These are phyloP conservation scores for Teunomyces panamensis DNA, from an alignment of 805 yeast genomes.

Conservation along the genomic window DNA sequence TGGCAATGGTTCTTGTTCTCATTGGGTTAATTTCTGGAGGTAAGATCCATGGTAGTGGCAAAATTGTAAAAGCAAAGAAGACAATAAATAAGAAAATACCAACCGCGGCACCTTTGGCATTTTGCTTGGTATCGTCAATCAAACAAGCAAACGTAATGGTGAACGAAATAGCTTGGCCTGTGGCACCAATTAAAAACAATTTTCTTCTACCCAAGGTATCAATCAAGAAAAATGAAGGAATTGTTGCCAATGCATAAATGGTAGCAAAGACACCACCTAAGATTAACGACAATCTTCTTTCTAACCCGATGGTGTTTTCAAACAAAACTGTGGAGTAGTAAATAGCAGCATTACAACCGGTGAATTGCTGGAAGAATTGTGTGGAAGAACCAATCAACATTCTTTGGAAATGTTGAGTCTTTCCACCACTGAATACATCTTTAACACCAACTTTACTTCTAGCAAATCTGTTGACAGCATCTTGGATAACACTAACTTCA, in stretches of 20 bases:
- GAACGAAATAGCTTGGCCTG: constrained; percentile 30
- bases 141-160: constrained; percentile 25
- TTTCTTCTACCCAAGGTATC: constrained; percentile 35
- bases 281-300: constrained; percentile 20
- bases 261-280: constrained; percentile 31
- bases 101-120: constrained; percentile 31
- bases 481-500: constrained; percentile 20
- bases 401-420: constrained; percentile 24
- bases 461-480: constrained; percentile 17
- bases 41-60: constrained; percentile 37
- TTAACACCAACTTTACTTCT: constrained; percentile 21
- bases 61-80: constrained; percentile 31
- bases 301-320: constrained; percentile 24
- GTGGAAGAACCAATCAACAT: constrained; percentile 23
- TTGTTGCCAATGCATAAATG: constrained; percentile 28
- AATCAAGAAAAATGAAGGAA: constrained; percentile 32
- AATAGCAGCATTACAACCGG: constrained; percentile 33
- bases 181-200: constrained; percentile 31
- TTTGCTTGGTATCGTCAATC: constrained; percentile 17
- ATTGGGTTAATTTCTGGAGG: constrained; percentile 37
- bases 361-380: constrained; percentile 26
- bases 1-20: constrained; percentile 35
- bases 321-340: constrained; percentile 35
- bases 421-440: constrained; percentile 23
- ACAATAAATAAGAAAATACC: constrained; percentile 30